Evolutionary conservation across 2,329 filamentous ascomycete genomes (phyloP), one percentile per base, ranked within the genome.

Genomic region (Aspergillus floridensis): DNA sequence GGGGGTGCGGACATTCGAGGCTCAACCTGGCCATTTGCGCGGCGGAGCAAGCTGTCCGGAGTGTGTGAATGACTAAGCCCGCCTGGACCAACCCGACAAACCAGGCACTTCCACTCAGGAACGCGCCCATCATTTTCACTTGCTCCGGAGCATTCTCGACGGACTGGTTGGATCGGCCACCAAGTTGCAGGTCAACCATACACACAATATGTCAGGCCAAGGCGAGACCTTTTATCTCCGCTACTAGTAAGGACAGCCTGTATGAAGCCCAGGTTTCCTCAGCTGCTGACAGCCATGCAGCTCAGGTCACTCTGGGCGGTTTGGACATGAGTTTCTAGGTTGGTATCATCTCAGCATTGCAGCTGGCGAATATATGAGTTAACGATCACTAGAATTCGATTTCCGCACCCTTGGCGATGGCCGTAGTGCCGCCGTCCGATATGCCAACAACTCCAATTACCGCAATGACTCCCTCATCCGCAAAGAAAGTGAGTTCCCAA

Each of bases 381-480:
- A 59, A 74, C 62, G 21, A 1, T 5, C 6, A 14, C 11, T 67
- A 98, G 93, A 99, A 77, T 99, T 99, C 76, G 95, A 99, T 76
- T 95, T 99, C 72, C 86, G 93, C 58, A 91, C 92, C 24, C 86
- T 98, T 49, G 92, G 92, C 57, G 95, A 99, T 75, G 95, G 95
- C 54, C 87, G 91, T 62, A 97, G 93, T 74, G 95, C 95, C 7
- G 91, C 95, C 55, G 92, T 93, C 32, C 88, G 95, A 78, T 99
- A 99, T 79, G 95, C 95, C 65, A 99, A 99, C 83, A 99, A 99
- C 79, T 98, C 93, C 59, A 99, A 99, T 80, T 99, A 99, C 80
- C 88, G 95, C 72, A 99, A 99, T 79, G 95, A 99, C 76, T 97
- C 93, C 64, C 81, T 99, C 68, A 99, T 99, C 73, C 90, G 95